Percentiles rank a stretch among this genome's conserved stretches.
Conservation (phyloP, 106 monocot genomes). For the Dioscorea alata region DNA sequence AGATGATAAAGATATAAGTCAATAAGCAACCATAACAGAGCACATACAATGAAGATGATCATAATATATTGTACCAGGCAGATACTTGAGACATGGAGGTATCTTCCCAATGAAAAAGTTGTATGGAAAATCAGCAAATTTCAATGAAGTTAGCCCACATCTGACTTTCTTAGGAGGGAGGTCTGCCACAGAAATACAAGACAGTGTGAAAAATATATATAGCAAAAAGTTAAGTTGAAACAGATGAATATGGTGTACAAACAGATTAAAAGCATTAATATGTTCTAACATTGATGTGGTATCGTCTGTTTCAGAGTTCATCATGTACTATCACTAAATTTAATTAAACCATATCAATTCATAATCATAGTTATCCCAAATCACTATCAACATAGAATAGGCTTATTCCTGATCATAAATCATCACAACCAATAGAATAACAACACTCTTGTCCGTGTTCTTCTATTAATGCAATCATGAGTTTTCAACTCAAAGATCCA, state of each 20-base stretch:
- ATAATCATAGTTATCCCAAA: neutral
- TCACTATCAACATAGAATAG: too few species aligned
- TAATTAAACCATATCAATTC: neutral
- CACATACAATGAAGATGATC: slow-evolving; percentile 92
- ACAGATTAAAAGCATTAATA: neutral
- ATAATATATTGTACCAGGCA: slow-evolving; percentile 52
- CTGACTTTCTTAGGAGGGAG: slow-evolving; percentile 8
- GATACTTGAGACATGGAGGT: slow-evolving; percentile 54
- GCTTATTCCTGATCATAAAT: too few species aligned
- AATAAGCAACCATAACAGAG: neutral
- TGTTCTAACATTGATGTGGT: neutral
- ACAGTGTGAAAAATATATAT: neutral
- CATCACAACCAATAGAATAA: too few species aligned
- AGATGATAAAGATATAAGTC: neutral
- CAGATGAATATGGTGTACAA: neutral
- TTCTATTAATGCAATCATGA: neutral
- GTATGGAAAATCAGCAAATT: slow-evolving; percentile 69
- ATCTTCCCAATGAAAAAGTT: slow-evolving; percentile 75
- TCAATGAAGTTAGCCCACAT: slow-evolving; percentile 38
- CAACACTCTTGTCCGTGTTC: too few species aligned
- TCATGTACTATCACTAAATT: neutral
- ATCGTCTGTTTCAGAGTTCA: too few species aligned
- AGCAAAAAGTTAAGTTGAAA: neutral
- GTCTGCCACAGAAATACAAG: slow-evolving; percentile 14
- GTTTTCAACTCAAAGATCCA: neutral